Base-by-base conservation (phyloP, 2,329 filamentous ascomycete species). In the Beauveria australis region DNA sequence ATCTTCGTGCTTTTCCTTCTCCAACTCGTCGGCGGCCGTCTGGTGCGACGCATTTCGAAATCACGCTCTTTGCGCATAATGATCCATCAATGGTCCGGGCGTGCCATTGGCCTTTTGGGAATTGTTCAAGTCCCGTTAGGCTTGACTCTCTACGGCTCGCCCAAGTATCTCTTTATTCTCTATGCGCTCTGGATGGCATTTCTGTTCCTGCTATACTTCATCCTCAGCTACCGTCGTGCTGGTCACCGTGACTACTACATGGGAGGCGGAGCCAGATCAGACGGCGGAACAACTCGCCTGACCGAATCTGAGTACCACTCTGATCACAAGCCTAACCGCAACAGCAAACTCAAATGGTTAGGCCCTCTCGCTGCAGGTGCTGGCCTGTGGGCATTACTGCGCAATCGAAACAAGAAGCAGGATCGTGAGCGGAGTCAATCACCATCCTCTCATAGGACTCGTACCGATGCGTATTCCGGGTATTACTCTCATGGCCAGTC, bases 141-240 rank as follows among this genome's bases (percentile, higher is more conserved):
- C 0, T 79, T 99, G 52, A 92, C 92, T 0, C 79, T 99, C 1
- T 99, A 97, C 69, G 94, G 94, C 6, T 96, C 92, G 33, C 93
- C 94, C 5, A 85, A 88, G 68, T 84, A 82, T 43, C 81, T 92
- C 3, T 99, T 97, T 72, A 86, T 99, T 57, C 78, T 97, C 3
- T 99, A 89, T 69, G 82, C 92, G 0, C 64, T 97, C 0, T 93
- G 88, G 79, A 88, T 89, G 71, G 83, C 85, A 30, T 79, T 89
- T 19, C 76, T 97, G 40, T 66, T 97, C 18, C 68, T 92, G 2
- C 65, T 85, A 16, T 97, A 92, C 73, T 95, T 97, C 67, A 78
- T 93, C 60, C 78, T 96, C 40, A 88, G 88, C 65, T 95, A 89
- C 73, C 79, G 84, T 51, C 72, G 87, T 76, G 73, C 85, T 75